Percentiles rank a stretch among this genome's conserved stretches.
phyloP scores from a whole-genome alignment of 306 rosid species.

The Citrullus colocynthis region DNA sequence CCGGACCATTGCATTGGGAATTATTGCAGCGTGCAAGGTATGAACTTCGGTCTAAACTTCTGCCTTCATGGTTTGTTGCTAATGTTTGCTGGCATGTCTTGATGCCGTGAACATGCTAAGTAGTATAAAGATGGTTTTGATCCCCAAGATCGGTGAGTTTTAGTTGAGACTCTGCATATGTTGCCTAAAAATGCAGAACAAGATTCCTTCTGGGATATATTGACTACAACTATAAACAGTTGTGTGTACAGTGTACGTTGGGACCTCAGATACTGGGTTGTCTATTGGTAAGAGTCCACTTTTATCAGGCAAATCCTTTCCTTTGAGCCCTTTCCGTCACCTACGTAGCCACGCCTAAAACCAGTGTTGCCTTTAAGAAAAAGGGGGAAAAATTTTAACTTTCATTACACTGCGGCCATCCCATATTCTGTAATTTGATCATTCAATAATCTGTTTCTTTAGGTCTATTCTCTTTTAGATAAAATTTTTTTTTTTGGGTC shows the following conservation, averaged over 20 bases:
- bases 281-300: neutral
- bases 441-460: neutral
- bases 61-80: neutral
- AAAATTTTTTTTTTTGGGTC: neutral
- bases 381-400: neutral
- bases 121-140: neutral
- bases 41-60: neutral
- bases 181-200: neutral
- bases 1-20: conserved; percentile 99
- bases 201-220: neutral
- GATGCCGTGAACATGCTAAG: neutral
- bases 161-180: neutral
- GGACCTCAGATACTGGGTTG: neutral
- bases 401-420: neutral
- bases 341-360: neutral
- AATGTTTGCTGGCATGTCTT: neutral
- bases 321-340: neutral
- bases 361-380: neutral
- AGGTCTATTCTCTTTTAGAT: neutral
- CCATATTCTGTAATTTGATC: neutral
- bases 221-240: neutral
- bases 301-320: neutral
- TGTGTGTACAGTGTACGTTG: neutral
- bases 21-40: conserved; percentile 89
- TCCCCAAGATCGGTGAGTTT: neutral